Evolutionary conservation across 805 yeast genomes (phyloP), one percentile per base, ranked within the genome.

Genomic region (Suhomyces xylopsoci): DNA sequence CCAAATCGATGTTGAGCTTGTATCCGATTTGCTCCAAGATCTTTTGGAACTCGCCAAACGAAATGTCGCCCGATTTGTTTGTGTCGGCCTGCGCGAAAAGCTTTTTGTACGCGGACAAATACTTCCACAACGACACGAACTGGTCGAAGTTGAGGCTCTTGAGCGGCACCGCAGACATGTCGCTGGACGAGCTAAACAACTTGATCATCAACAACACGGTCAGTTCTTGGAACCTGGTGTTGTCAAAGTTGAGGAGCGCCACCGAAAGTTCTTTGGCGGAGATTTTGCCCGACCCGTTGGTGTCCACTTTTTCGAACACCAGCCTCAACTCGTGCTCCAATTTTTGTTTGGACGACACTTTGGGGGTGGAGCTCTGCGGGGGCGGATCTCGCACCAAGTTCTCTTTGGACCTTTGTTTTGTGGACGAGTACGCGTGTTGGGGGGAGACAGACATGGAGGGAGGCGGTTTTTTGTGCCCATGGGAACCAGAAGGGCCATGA

Each of bases 1-100:
- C 83, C 57, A 83, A 76, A 58, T 78, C 81, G 15, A 81, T 75
- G 50, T 83, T 79, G 47, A 87, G 68, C 45, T 80, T 76, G 69
- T 85, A 87, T 1, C 90, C 90, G 55, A 86, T 85, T 53, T 85
- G 83, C 48, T 78, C 79, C 41, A 87, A 66, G 38, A 88, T 82
- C 10, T 77, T 71, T 57, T 80, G 81, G 62, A 81, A 86, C 67
- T 87, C 91, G 25, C 84, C 84, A 59, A 81, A 80, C n/a, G 84
- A 78, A 44, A 86, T 83, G 56, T 78, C 80, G 1, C 85, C 84
- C 44, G 81, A 79, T 53, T 71, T 71, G 63, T 83, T 80, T n/a
- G 73, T 60, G 58, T 87, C 91, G 47, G 83, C 85, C 58, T 79
- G 79, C 48, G 81, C 77, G 59, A 87, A 86, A 7, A 83, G 71